Percentiles rank a stretch among this genome's conserved stretches.
These are phyloP conservation scores for Lactarius evosmus DNA, from an alignment of 768 basidiomycete genomes.

Conservation along the genomic window DNA sequence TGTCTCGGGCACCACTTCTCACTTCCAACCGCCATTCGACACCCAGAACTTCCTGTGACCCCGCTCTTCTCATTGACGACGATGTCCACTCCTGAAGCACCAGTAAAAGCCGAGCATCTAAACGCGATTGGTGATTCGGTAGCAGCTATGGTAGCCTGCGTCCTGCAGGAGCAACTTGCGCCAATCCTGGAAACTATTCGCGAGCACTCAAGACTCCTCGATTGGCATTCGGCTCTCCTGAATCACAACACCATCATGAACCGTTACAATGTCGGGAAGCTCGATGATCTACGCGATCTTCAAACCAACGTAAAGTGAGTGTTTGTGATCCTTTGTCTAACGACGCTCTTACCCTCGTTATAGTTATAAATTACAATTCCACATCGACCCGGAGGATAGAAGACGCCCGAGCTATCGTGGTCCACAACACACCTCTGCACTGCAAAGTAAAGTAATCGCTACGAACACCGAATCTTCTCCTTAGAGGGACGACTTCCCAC, in stretches of 20 bases:
- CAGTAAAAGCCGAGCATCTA: neutral
- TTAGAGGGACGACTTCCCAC: neutral
- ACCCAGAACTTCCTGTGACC: neutral
- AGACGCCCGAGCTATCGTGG: neutral
- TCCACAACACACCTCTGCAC: too few species aligned
- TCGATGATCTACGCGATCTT: slow-evolving; percentile 20
- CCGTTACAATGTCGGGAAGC: slow-evolving; percentile 23
- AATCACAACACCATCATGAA: slow-evolving; percentile 18
- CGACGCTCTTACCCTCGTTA: neutral
- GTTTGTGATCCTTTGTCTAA: neutral
- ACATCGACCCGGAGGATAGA: slow-evolving; percentile 7
- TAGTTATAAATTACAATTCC: slow-evolving; percentile 15
- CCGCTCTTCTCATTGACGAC: neutral
- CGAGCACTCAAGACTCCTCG: slow-evolving; percentile 18
- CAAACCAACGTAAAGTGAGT: slow-evolving; percentile 18
- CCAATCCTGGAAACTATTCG: slow-evolving; percentile 16
- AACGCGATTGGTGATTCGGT: slow-evolving; percentile 5
- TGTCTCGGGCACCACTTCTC: neutral
- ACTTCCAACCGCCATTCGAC: neutral
- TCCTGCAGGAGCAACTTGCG: slow-evolving; percentile 19
- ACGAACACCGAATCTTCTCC: neutral
- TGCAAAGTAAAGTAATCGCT: neutral
- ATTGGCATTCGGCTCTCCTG: slow-evolving; percentile 14
- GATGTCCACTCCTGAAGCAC: slow-evolving; percentile 1
- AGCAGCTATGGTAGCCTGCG: neutral